phyloP scores from a whole-genome alignment of 2,329 filamentous ascomycete genomes.

The Pseudocercospora cruenta region DNA sequence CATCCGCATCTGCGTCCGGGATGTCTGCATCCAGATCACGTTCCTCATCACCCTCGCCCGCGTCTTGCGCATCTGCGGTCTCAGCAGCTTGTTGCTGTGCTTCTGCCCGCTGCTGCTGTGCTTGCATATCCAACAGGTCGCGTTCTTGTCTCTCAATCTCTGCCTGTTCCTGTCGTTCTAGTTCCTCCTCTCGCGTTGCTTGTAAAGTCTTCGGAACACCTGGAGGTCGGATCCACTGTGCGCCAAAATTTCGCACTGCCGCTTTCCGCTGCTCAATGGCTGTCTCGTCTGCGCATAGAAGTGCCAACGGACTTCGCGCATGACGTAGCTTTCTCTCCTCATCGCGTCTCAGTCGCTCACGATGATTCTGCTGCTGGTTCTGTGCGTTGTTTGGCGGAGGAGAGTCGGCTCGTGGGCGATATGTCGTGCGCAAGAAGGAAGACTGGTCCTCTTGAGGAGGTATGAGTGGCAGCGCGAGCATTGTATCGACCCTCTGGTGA shows the following conservation, averaged over 20 bases:
- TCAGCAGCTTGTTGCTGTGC: constrained; percentile 63
- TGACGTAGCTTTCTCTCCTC: constrained; percentile 38
- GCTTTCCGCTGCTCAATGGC: constrained; percentile 74
- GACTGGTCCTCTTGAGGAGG: constrained; percentile 36
- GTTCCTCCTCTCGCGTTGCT: constrained; percentile 84
- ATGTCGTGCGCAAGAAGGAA: constrained; percentile 28
- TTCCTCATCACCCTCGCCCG: constrained; percentile 47
- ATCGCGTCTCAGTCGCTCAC: constrained; percentile 39
- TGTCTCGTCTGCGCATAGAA: constrained; percentile 76
- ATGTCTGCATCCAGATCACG: constrained; percentile 65
- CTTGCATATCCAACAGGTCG: constrained; percentile 72
- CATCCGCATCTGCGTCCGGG: constrained; percentile 60
- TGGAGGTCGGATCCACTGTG: constrained; percentile 85
- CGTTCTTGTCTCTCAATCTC: constrained; percentile 72
- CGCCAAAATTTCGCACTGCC: constrained; percentile 85
- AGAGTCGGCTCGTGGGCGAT: constrained; percentile 35
- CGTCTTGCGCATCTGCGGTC: constrained; percentile 43
- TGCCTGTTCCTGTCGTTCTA: constrained; percentile 84
- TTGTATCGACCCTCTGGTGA: constrained; percentile 7
- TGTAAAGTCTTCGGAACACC: constrained; percentile 88
- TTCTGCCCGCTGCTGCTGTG: constrained; percentile 51
- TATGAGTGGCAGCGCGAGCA: constrained; percentile 40
- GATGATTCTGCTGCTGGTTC: constrained; percentile 31
- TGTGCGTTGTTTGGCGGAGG: constrained; percentile 29
- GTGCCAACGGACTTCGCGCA: constrained; percentile 64